These are phyloP conservation scores for Lithohypha guttulata DNA, from an alignment of 2,329 filamentous ascomycete genomes.

Conservation along the genomic window DNA sequence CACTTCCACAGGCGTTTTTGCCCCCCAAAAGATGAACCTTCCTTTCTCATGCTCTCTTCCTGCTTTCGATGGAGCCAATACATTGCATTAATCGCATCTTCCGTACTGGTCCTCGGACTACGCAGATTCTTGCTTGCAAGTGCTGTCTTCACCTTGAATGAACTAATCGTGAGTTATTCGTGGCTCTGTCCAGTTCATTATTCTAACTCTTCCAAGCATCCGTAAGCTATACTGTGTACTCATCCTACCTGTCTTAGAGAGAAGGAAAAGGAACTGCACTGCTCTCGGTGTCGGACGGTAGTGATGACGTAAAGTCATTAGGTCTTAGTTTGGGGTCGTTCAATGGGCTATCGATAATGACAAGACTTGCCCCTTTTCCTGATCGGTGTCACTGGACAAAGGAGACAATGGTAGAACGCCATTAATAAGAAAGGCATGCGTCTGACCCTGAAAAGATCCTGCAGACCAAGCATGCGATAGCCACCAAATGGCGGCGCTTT, in stretches of 20 bases:
- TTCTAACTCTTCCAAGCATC: conserved; percentile 4
- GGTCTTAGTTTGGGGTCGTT: background rate
- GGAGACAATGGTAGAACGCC: background rate
- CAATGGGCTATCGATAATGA: conserved; percentile 1
- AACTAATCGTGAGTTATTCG: conserved; percentile 1
- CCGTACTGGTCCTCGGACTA: conserved; percentile 3
- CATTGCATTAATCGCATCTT: conserved; percentile 2
- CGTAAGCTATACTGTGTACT: conserved; percentile 3
- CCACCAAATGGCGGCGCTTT: conserved; percentile 1
- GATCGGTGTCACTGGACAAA: background rate
- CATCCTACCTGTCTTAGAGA: conserved; percentile 1
- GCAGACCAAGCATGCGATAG: conserved; percentile 1
- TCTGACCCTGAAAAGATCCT: conserved; percentile 1
- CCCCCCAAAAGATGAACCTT: conserved; percentile 1
- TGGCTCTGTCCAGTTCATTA: conserved; percentile 1
- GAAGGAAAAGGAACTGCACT: conserved; percentile 1
- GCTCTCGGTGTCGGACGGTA: background rate
- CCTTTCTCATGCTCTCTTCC: conserved; percentile 3
- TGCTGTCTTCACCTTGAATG: conserved; percentile 1
- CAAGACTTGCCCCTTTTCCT: conserved; percentile 2
- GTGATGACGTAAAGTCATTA: background rate
- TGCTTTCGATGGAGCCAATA: background rate
- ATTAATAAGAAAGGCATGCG: conserved; percentile 1
- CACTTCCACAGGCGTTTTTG: conserved; percentile 4
- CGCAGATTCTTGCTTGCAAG: conserved; percentile 1